Percentiles rank a stretch among this genome's conserved stretches.
These are phyloP conservation scores for Casaregolazyma suthepensis DNA, from an alignment of 1,139 yeast genomes.

Conservation along the genomic window DNA sequence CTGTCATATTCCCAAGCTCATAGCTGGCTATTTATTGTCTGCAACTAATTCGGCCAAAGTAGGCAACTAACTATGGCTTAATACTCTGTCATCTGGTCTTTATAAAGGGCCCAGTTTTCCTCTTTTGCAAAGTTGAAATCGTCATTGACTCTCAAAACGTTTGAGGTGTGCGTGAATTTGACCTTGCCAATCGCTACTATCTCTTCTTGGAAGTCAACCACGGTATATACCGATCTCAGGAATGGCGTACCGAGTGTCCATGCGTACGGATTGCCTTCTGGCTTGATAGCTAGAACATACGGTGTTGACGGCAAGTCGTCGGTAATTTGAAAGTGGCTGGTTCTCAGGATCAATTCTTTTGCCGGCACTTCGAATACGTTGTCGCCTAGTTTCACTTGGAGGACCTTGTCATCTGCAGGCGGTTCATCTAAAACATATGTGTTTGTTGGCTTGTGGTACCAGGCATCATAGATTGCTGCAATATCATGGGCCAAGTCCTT, in stretches of 20 bases:
- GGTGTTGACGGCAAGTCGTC: conserved; percentile 7
- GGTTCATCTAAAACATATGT: conserved; percentile 20
- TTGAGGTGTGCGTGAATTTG: conserved; percentile 1
- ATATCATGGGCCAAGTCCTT: conserved; percentile 19
- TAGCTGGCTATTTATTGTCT: neutral
- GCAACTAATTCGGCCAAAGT: neutral
- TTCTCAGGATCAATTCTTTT: conserved; percentile 25
- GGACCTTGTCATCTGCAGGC: conserved; percentile 30
- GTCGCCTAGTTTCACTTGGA: conserved; percentile 27
- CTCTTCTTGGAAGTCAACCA: conserved; percentile 63
- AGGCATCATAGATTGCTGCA: conserved; percentile 22
- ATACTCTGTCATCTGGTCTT: neutral
- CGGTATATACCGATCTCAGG: conserved; percentile 68
- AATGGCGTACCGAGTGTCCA: conserved; percentile 65
- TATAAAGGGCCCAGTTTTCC: neutral
- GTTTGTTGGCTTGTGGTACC: conserved; percentile 16
- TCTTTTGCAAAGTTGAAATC: neutral
- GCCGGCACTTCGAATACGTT: conserved; percentile 24
- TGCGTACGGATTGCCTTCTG: conserved; percentile 20
- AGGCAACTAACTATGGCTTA: no score
- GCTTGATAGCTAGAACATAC: conserved; percentile 25
- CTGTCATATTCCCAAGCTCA: neutral
- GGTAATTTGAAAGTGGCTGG: conserved; percentile 11
- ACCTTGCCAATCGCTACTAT: conserved; percentile 68
- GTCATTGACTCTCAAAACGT: neutral